Percentiles rank a stretch among this genome's conserved stretches.
Conservation (phyloP, 352 stramenopile genomes). For the Pythium sukuiense region DNA sequence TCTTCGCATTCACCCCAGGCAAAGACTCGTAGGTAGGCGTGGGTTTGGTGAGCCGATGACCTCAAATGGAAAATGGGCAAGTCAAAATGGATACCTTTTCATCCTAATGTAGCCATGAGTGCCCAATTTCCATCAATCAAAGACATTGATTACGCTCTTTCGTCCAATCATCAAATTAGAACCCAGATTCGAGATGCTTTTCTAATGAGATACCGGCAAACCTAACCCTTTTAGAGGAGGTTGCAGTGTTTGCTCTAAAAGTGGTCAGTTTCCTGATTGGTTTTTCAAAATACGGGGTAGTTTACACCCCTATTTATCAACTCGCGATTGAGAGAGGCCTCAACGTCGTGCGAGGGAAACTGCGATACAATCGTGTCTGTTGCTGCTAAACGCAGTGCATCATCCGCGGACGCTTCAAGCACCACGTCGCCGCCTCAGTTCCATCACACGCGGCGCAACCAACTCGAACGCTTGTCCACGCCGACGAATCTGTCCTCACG, state of each 20-base stretch:
- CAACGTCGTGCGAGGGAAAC: slow-evolving; percentile 9
- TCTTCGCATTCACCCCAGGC: neutral
- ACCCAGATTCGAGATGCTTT: slow-evolving; percentile 3
- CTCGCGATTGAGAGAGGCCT: neutral
- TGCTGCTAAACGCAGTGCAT: slow-evolving; percentile 14
- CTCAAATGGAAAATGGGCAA: neutral
- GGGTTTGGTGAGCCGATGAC: no score
- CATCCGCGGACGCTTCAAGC: slow-evolving; percentile 14
- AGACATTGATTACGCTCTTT: neutral
- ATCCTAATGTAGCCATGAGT: slow-evolving; percentile 15
- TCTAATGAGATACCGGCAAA: neutral
- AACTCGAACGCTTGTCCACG: neutral
- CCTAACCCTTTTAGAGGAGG: neutral
- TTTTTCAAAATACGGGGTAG: slow-evolving; percentile 3
- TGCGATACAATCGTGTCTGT: slow-evolving; percentile 15
- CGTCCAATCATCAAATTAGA: slow-evolving; percentile 9
- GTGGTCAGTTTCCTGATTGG: neutral
- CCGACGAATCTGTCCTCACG: neutral
- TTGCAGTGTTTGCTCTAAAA: neutral
- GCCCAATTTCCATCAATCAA: slow-evolving; percentile 15
- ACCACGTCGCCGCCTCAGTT: neutral
- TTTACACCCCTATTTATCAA: slow-evolving; percentile 20
- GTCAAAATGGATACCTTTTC: neutral
- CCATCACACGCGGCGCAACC: neutral
- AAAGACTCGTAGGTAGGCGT: no score